Evolutionary conservation across 495 filamentous ascomycete genomes (phyloP).

Genomic region (Xylaria venustula): DNA sequence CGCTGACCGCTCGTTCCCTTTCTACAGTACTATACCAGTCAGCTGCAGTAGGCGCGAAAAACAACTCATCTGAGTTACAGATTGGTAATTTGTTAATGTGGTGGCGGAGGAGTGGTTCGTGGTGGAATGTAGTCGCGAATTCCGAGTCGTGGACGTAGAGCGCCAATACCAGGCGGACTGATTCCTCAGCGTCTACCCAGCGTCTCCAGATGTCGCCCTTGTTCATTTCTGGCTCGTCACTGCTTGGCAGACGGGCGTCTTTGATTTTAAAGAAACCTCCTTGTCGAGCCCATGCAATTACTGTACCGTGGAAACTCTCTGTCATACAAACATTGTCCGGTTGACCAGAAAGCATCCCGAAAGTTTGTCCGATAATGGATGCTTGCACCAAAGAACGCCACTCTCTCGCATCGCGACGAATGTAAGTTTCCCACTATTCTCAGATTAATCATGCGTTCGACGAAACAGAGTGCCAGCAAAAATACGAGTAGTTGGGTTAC

Average conservation of each 20-base stretch:
- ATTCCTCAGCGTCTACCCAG: slow-evolving; percentile 11
- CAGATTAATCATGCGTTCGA: neutral
- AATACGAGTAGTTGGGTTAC: neutral
- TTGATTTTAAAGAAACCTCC: slow-evolving; percentile 20
- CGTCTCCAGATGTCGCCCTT: slow-evolving; percentile 9
- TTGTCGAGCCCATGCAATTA: slow-evolving; percentile 36
- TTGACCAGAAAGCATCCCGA: slow-evolving; percentile 37
- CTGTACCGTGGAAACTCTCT: slow-evolving; percentile 41
- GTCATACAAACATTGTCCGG: slow-evolving; percentile 13
- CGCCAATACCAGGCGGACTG: slow-evolving; percentile 10
- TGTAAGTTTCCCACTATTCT: slow-evolving; percentile 15
- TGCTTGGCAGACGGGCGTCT: slow-evolving; percentile 10
- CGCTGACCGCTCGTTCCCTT: neutral
- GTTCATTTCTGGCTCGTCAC: neutral
- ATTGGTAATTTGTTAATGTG: slow-evolving; percentile 14
- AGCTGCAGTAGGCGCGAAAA: slow-evolving; percentile 32
- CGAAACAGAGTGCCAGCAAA: neutral
- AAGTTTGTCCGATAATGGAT: slow-evolving; percentile 39
- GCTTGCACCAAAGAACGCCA: slow-evolving; percentile 39
- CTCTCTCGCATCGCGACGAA: slow-evolving; percentile 19
- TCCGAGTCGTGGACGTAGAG: slow-evolving; percentile 25
- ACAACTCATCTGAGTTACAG: slow-evolving; percentile 28
- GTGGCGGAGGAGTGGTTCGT: slow-evolving; percentile 34
- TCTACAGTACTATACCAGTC: slow-evolving; percentile 22
- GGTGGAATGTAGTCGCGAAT: slow-evolving; percentile 34